Percentiles rank a stretch among this genome's conserved stretches.
Conservation (phyloP, 768 basidiomycete species). For the Tulasnella calospora region DNA sequence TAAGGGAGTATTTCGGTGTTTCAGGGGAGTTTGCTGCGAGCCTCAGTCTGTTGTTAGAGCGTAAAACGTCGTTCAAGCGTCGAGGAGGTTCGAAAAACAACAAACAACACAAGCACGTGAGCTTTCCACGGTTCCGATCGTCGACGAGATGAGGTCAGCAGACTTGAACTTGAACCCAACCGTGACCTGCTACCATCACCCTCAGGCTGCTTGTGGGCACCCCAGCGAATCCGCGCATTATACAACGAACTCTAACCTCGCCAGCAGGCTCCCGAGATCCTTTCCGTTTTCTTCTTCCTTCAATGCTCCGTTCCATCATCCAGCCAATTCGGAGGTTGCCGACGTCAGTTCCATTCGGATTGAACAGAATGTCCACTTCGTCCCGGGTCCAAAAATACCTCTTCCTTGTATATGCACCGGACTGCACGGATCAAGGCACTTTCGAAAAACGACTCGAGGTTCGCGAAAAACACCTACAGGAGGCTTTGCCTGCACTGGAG, state of each 20-base stretch:
- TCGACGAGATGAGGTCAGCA: not conserved
- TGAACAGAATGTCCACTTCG: not conserved
- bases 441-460: constrained; percentile 55
- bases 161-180: too few species aligned
- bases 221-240: too few species aligned
- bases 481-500: constrained; percentile 36
- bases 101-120: not conserved
- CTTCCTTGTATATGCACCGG: constrained; percentile 64
- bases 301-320: not conserved
- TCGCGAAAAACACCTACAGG: constrained; percentile 49
- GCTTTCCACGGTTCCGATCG: not conserved
- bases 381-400: constrained; percentile 9
- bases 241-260: too few species aligned
- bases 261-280: too few species aligned
- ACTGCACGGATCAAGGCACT: constrained; percentile 55
- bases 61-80: not conserved
- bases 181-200: too few species aligned
- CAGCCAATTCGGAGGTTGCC: not conserved
- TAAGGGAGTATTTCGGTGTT: too few species aligned
- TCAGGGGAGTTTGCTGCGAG: too few species aligned
- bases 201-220: too few species aligned
- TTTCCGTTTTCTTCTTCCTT: not conserved
- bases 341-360: not conserved
- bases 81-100: too few species aligned
- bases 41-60: too few species aligned